A percentile compares a stretch with the other conserved stretches of the same genome.
These are phyloP conservation scores for Lablab purpureus DNA, from an alignment of 306 rosid genomes.

Conservation along the genomic window DNA sequence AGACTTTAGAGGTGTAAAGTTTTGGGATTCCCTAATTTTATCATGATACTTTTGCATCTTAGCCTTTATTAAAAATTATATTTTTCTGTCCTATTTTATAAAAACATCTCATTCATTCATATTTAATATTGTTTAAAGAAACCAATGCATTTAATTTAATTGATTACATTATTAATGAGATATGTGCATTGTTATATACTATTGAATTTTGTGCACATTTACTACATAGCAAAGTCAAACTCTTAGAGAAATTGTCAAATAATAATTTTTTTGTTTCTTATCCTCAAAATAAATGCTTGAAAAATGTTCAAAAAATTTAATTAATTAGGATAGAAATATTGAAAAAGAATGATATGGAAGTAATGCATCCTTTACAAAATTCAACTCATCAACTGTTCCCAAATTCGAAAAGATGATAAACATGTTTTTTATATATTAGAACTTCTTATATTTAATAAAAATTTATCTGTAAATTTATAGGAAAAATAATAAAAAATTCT, in stretches of 20 bases:
- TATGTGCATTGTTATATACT: not conserved
- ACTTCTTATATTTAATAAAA: no score
- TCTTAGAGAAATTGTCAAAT: slow-evolving; percentile 10
- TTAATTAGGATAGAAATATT: not conserved
- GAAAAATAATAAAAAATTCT: no score
- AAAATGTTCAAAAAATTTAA: not conserved
- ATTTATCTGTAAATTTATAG: no score
- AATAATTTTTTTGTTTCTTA: not conserved
- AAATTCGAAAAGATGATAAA: not conserved
- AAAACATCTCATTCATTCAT: no score
- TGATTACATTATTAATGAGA: not conserved
- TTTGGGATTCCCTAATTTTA: no score
- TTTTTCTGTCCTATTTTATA: no score
- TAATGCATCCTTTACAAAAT: not conserved
- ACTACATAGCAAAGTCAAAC: not conserved
- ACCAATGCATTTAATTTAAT: not conserved
- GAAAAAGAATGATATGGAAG: not conserved
- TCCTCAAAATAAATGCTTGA: not conserved
- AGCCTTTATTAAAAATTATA: no score
- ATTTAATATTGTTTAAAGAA: not conserved
- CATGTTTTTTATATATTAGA: no score
- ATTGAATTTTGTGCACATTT: not conserved
- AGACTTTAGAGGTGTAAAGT: no score
- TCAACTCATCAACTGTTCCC: not conserved
- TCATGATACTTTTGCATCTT: no score